These are phyloP conservation scores for Cornus florida DNA, from an alignment of 148 eudicot species.

Conservation along the genomic window DNA sequence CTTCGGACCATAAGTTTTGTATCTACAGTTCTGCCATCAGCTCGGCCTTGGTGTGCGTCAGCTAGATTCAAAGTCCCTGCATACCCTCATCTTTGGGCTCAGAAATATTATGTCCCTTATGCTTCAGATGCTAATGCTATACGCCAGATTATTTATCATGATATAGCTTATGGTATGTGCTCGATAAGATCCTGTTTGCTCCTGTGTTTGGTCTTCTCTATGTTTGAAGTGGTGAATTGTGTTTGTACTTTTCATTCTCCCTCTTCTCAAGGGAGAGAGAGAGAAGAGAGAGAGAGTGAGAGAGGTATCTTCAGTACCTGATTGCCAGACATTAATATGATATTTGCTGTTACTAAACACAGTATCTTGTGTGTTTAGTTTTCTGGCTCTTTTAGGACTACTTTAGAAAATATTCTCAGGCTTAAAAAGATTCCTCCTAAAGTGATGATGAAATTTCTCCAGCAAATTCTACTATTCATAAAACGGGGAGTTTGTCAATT, in stretches of 20 bases:
- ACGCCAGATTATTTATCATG: slow-evolving; percentile 56
- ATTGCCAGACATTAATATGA: no score
- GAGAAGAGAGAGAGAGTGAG: no score
- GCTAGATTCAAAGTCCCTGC: slow-evolving; percentile 70
- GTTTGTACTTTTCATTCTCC: slow-evolving; percentile 3
- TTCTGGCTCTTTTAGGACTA: no score
- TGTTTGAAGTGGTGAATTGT: background rate
- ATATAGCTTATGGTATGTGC: slow-evolving; percentile 70
- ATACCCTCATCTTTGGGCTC: slow-evolving; percentile 93
- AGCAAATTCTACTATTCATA: no score
- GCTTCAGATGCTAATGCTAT: slow-evolving; percentile 72
- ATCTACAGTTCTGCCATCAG: slow-evolving; percentile 86
- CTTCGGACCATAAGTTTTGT: slow-evolving; percentile 78
- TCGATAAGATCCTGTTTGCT: background rate
- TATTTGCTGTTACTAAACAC: no score
- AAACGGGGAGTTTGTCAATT: no score
- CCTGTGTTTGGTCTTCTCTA: background rate
- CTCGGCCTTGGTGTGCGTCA: slow-evolving; percentile 97
- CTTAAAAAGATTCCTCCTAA: no score
- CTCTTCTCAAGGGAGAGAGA: no score
- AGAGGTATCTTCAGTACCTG: no score
- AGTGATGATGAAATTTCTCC: no score
- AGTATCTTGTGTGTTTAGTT: no score
- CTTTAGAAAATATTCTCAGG: no score
- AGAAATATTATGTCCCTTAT: slow-evolving; percentile 91